Conservation (phyloP, 768 basidiomycete genomes). For the Termitomyces sp. region DNA sequence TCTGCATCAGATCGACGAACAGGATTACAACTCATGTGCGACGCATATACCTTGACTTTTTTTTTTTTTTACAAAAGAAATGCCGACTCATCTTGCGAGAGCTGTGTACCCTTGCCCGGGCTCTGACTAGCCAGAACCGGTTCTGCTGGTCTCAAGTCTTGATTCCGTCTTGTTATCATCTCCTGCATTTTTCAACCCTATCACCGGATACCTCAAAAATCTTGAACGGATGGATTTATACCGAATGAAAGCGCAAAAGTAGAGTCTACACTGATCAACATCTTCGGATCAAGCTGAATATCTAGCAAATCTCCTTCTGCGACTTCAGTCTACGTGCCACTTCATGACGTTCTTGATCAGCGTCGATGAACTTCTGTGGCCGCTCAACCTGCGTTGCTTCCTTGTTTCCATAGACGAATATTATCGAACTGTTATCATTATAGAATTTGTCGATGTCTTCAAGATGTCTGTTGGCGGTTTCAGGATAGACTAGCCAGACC, state of each 20-base stretch:
- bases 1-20: background rate
- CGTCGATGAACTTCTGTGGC: conserved; percentile 39
- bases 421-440: conserved; percentile 35
- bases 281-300: background rate
- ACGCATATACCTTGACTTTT: background rate
- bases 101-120: background rate
- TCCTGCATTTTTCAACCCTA: background rate
- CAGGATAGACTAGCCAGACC: conserved; percentile 43
- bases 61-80: too few relatives aligned
- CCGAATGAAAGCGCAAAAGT: background rate
- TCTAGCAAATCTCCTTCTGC: background rate
- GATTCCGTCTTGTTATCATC: background rate
- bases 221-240: background rate
- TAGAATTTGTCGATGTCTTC: conserved; percentile 48
- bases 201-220: background rate
- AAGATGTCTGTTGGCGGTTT: conserved; percentile 44
- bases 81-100: background rate
- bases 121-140: background rate
- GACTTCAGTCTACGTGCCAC: conserved; percentile 5
- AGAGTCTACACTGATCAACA: background rate
- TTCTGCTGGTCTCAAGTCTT: background rate
- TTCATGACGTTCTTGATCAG: conserved; percentile 24
- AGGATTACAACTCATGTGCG: background rate
- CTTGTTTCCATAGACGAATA: conserved; percentile 36
- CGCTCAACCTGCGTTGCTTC: conserved; percentile 38